These are phyloP conservation scores for Acanthamoeba healyi DNA, from an alignment of 208 protist genomes.

Conservation along the genomic window DNA sequence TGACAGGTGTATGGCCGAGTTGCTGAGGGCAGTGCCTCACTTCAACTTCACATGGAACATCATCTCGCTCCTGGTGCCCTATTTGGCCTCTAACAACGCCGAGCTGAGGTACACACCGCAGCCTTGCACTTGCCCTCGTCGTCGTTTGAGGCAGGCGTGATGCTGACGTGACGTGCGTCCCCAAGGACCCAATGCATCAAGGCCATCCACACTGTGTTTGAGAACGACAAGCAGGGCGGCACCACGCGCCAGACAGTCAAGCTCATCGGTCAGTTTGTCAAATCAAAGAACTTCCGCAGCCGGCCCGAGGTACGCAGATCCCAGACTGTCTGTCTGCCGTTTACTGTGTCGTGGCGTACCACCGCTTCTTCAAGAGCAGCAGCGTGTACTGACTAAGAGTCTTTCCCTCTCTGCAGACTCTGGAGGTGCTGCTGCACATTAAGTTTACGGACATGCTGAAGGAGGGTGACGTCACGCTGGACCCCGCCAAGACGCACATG, in stretches of 20 bases:
- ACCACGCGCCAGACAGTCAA: constrained; percentile 65
- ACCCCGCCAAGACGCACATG: not conserved
- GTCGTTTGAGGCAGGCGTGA: no score
- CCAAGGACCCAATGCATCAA: constrained; percentile 52
- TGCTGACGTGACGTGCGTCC: not conserved
- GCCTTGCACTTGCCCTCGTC: no score
- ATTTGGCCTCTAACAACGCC: constrained; percentile 69
- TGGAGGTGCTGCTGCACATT: constrained; percentile 59
- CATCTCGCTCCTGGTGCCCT: constrained; percentile 70
- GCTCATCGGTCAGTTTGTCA: constrained; percentile 77
- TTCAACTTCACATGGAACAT: constrained; percentile 84
- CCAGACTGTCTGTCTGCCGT: not conserved
- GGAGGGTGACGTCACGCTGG: constrained; percentile 59
- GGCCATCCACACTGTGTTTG: constrained; percentile 59
- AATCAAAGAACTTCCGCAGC: constrained; percentile 68
- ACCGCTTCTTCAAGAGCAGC: not conserved
- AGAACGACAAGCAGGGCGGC: constrained; percentile 73
- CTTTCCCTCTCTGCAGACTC: not conserved
- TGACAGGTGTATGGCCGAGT: constrained; percentile 38
- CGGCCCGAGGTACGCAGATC: not conserved
- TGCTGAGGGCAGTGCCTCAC: constrained; percentile 68
- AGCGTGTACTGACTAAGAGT: not conserved
- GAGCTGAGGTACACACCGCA: not conserved
- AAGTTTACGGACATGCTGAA: constrained; percentile 79
- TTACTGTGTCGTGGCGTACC: not conserved